A percentile compares a stretch with the other conserved stretches of the same genome.
Conservation (phyloP, 2,329 filamentous ascomycete genomes). For the Trichoderma sp. region DNA sequence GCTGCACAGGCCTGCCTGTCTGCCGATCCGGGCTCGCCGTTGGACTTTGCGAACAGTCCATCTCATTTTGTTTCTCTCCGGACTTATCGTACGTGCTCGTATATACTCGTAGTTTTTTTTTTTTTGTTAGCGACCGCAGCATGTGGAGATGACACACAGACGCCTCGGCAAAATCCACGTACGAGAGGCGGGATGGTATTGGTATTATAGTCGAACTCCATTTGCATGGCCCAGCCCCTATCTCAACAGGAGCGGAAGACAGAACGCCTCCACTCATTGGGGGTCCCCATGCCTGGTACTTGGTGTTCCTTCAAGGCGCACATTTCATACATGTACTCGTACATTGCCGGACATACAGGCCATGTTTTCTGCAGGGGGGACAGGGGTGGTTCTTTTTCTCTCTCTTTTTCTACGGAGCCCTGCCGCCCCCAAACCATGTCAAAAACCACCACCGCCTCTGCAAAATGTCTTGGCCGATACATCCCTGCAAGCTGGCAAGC, state of each 20-base stretch:
- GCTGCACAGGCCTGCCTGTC: not conserved
- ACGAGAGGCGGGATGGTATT: not conserved
- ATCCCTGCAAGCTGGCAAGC: not conserved
- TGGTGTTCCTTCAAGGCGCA: not conserved
- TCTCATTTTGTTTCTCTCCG: not conserved
- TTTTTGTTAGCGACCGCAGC: not conserved
- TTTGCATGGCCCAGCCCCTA: slow-evolving; percentile 1
- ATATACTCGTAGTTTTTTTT: not conserved
- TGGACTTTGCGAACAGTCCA: not conserved
- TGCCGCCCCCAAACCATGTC: not conserved
- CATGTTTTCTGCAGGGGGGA: not conserved
- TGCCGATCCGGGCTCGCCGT: slow-evolving; percentile 11
- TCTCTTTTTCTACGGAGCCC: not conserved
- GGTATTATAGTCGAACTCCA: not conserved
- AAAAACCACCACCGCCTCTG: not conserved
- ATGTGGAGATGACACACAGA: slow-evolving; percentile 6
- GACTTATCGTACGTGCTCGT: not conserved
- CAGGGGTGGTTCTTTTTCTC: not conserved
- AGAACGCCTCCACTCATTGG: not conserved
- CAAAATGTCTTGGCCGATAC: not conserved
- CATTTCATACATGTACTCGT: not conserved
- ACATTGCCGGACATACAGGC: not conserved
- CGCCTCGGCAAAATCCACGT: not conserved
- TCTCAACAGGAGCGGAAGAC: not conserved
- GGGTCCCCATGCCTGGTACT: not conserved